Conservation (phyloP, 768 basidiomycete genomes). For the Amanita rimosa region DNA sequence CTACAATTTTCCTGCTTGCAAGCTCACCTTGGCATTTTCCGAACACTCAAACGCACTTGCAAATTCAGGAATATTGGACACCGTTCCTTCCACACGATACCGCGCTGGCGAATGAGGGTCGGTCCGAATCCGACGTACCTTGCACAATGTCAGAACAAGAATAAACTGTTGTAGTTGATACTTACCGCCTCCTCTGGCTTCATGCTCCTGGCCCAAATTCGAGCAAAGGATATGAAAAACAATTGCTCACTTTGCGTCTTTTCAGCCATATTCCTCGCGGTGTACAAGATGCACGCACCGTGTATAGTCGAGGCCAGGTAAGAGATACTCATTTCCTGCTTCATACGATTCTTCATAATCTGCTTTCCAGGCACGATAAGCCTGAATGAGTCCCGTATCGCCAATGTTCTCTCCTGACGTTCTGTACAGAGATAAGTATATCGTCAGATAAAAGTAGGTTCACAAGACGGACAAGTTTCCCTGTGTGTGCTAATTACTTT, state of each 20-base stretch:
- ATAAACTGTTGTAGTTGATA: conserved; percentile 6
- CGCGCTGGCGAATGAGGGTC: conserved; percentile 82
- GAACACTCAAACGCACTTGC: conserved; percentile 81
- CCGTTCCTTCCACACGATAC: conserved; percentile 78
- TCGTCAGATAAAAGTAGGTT: not conserved
- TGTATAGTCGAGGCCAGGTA: conserved; percentile 74
- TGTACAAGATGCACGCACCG: conserved; percentile 28
- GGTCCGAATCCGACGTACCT: conserved; percentile 72
- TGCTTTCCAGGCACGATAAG: conserved; percentile 85
- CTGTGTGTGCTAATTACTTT: conserved; percentile 20
- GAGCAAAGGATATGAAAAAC: conserved; percentile 86
- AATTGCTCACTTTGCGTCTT: conserved; percentile 61
- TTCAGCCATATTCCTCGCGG: not conserved
- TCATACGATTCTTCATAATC: conserved; percentile 52
- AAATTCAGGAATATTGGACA: conserved; percentile 82
- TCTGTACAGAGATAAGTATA: conserved; percentile 23
- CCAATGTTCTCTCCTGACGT: conserved; percentile 92
- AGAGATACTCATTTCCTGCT: conserved; percentile 53
- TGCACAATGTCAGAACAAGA: not conserved
- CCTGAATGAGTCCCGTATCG: conserved; percentile 74
- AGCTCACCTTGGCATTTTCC: conserved; percentile 52
- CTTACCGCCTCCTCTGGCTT: conserved; percentile 68
- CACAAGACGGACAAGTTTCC: conserved; percentile 53
- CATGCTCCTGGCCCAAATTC: conserved; percentile 79
- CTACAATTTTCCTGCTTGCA: not conserved